A percentile compares a stretch with the other conserved stretches of the same genome.
Conservation (phyloP, 2,329 filamentous ascomycete species). For the Rhynchosporium agropyri region DNA sequence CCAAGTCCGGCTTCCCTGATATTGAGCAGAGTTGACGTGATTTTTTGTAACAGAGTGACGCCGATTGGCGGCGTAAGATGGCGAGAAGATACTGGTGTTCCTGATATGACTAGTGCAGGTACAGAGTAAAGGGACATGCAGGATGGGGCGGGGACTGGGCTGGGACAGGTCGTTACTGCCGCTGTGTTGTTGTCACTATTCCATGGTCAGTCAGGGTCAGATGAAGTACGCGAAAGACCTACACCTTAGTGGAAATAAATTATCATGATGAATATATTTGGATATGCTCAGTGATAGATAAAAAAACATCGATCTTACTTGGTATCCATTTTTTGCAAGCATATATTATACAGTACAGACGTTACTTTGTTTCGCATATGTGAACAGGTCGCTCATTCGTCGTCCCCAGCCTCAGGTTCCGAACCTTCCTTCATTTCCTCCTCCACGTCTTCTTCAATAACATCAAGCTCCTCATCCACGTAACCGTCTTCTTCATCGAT, state of each 20-base stretch:
- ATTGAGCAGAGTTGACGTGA: constrained; percentile 11
- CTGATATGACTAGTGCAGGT: background rate
- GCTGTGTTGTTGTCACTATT: constrained; percentile 15
- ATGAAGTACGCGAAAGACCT: background rate
- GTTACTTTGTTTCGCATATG: constrained; percentile 3
- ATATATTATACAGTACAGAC: constrained; percentile 3
- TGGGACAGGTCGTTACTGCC: constrained; percentile 10
- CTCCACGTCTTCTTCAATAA: constrained; percentile 32
- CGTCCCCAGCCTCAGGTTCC: constrained; percentile 32
- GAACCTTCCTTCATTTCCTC: constrained; percentile 33
- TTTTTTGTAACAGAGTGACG: constrained; percentile 9
- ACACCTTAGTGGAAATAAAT: too few relatives aligned
- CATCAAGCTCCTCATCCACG: constrained; percentile 32
- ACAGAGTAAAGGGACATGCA: background rate
- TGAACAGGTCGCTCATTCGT: background rate
- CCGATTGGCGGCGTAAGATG: background rate
- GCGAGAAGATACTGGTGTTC: background rate
- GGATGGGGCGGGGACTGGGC: background rate
- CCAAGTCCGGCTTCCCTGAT: background rate
- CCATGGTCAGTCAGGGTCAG: background rate
- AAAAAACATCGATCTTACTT: background rate
- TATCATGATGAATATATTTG: too few relatives aligned
- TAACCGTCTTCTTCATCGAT: constrained; percentile 28
- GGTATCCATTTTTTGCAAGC: constrained; percentile 1
- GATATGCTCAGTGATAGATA: too few relatives aligned